Evolutionary conservation across 805 yeast species (phyloP), one percentile per base, ranked within the genome.

Genomic region (Lipomyces sp.): DNA sequence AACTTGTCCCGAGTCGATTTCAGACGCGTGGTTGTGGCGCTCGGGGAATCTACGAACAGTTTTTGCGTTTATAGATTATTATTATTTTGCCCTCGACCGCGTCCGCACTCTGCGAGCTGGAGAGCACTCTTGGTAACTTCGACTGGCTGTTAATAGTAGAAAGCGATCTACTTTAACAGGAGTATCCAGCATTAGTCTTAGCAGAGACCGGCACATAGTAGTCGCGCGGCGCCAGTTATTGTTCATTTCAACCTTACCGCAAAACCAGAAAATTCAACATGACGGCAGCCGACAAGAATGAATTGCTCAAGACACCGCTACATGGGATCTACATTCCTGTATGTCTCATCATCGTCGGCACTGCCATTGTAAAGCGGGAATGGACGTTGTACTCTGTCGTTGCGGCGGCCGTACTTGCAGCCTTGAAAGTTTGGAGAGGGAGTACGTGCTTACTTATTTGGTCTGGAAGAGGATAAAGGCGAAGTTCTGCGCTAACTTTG

Each of bases 281-380:
- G 48, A 42, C 24, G 24, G 6, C 48, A 24, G 18, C 48, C 15
- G 48, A 42, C 48, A 42, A 63, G 39, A n/a, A 60, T 15, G 53
- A 66, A n/a, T 59, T 76, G 18, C 72, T 76, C 53, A 63, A 68
- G 37, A 76, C 78, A 11, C 77, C 78, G 2, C 68, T 76, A 11
- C 79, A 76, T 60, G 79, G 79, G 6, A 64, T 75, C 35, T 62
- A 72, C 61, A 76, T 76, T 60, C 79, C 79, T 11, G 59, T 71
- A 7, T 73, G 59, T 5, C 66, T 76, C 54, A 64, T 76, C 42
- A 55, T 76, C 32, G 68, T 72, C 35, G 79, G 79, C 18, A 64
- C 71, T 7, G 62, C 62, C n/a, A 69, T 77, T 34, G 69, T 75
- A 33, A 73, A 70, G 64, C 67, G 62, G n/a, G 69, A 71, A 29